Evolutionary conservation across 2,329 filamentous ascomycete species (phyloP).

Genomic region (Trichoderma pleuroti): DNA sequence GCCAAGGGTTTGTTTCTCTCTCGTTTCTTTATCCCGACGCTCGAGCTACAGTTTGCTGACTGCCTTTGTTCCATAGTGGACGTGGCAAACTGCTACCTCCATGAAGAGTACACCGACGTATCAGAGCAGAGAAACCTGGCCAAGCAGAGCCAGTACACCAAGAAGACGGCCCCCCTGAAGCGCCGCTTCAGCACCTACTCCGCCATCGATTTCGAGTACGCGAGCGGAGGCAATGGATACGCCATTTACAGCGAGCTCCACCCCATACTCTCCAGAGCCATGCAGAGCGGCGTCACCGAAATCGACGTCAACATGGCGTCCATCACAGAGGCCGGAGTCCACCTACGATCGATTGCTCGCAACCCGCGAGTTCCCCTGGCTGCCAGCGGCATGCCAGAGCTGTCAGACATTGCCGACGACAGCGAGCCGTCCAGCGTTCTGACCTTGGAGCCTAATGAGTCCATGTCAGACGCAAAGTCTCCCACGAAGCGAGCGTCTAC

Average conservation of each 20-base stretch:
- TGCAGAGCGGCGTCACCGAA: constrained; percentile 21
- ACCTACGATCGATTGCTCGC: constrained; percentile 23
- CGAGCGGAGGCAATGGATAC: constrained; percentile 28
- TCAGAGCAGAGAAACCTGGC: constrained; percentile 2
- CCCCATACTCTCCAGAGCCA: constrained; percentile 27
- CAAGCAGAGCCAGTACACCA: background rate
- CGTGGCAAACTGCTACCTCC: constrained; percentile 24
- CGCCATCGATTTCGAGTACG: constrained; percentile 17
- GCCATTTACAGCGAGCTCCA: constrained; percentile 27
- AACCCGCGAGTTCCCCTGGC: constrained; percentile 27
- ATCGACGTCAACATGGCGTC: constrained; percentile 29
- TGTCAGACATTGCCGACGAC: constrained; percentile 30
- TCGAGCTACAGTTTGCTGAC: background rate
- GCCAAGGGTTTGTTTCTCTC: constrained; percentile 31
- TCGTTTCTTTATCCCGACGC: background rate
- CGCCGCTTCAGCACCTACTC: constrained; percentile 25
- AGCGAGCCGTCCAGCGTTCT: constrained; percentile 29
- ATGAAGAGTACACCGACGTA: constrained; percentile 2
- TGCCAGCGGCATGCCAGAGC: constrained; percentile 24
- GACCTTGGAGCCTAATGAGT: constrained; percentile 23
- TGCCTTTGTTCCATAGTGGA: constrained; percentile 25
- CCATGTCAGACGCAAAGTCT: constrained; percentile 28
- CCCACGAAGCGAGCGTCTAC: constrained; percentile 31
- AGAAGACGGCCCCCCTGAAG: constrained; percentile 28
- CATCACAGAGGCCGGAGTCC: constrained; percentile 25